These are phyloP conservation scores for Colletotrichum sp. DNA, from an alignment of 2,329 filamentous ascomycete species.

Conservation along the genomic window DNA sequence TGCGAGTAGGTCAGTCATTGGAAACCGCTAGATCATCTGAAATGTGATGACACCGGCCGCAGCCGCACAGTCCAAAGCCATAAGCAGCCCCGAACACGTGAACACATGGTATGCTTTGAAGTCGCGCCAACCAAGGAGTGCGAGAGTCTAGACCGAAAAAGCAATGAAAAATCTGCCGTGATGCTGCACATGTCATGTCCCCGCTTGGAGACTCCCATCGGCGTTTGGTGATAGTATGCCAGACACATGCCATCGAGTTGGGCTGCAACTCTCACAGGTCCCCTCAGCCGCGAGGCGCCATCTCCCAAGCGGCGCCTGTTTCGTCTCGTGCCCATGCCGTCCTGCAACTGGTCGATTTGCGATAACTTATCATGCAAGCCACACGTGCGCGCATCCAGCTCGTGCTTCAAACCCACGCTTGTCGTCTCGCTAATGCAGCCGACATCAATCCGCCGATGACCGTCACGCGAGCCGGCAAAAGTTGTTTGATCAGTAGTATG, in stretches of 20 bases:
- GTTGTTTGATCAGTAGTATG: fast-evolving
- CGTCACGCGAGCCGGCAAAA: neutral
- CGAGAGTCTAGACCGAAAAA: neutral
- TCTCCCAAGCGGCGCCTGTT: neutral
- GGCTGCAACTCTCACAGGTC: no score
- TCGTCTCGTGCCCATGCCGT: neutral
- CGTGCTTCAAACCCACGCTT: neutral
- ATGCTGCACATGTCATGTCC: neutral
- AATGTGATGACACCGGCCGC: neutral
- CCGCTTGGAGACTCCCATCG: fast-evolving
- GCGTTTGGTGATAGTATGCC: fast-evolving
- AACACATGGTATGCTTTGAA: fast-evolving
- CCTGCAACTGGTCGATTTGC: neutral
- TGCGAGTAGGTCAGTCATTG: neutral
- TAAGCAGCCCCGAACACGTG: no score
- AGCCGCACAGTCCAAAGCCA: neutral
- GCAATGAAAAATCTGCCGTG: neutral
- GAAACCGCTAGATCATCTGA: fast-evolving
- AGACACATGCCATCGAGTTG: fast-evolving
- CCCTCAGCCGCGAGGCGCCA: neutral
- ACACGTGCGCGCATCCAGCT: neutral
- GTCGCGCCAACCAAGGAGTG: fast-evolving
- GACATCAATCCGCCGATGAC: fast-evolving
- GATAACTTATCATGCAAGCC: neutral
- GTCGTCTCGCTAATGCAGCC: neutral